Conservation (phyloP, 2,329 filamentous ascomycete genomes). For the Orbilia brochopaga region DNA sequence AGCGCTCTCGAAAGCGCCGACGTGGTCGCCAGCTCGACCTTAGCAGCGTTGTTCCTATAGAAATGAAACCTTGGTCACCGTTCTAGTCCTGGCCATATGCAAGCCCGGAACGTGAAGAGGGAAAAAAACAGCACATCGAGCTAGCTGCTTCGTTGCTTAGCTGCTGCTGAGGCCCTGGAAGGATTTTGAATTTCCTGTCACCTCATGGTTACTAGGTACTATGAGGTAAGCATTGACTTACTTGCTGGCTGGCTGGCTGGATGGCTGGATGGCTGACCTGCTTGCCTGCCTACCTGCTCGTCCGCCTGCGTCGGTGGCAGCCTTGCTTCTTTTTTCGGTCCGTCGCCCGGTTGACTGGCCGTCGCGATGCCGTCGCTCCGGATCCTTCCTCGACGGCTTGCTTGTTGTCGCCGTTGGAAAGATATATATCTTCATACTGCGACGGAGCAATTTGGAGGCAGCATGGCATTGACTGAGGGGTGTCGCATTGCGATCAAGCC, state of each 20-base stretch:
- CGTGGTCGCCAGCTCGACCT: constrained; percentile 2
- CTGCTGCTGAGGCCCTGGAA: neutral
- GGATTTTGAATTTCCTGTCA: neutral
- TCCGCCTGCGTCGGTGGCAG: too few species aligned
- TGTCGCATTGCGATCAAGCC: constrained; percentile 37
- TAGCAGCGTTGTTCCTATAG: neutral
- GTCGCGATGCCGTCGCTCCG: neutral
- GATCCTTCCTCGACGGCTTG: neutral
- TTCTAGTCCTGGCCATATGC: neutral
- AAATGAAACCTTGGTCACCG: constrained; percentile 12
- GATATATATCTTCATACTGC: neutral
- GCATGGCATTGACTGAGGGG: constrained; percentile 1
- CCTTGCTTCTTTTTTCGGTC: too few species aligned
- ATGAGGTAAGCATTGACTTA: too few species aligned
- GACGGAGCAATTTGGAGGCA: constrained; percentile 14
- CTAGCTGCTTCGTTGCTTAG: constrained; percentile 9
- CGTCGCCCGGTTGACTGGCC: too few species aligned
- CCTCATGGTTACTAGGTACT: neutral
- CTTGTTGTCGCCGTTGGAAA: neutral
- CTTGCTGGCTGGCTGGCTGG: too few species aligned
- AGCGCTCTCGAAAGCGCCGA: constrained; percentile 1
- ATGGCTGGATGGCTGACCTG: too few species aligned
- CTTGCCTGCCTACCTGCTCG: too few species aligned
- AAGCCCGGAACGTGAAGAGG: constrained; percentile 4
- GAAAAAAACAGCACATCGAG: constrained; percentile 11